These are phyloP conservation scores for Wickerhamiella qilinensis DNA, from an alignment of 805 yeast genomes.

Conservation along the genomic window DNA sequence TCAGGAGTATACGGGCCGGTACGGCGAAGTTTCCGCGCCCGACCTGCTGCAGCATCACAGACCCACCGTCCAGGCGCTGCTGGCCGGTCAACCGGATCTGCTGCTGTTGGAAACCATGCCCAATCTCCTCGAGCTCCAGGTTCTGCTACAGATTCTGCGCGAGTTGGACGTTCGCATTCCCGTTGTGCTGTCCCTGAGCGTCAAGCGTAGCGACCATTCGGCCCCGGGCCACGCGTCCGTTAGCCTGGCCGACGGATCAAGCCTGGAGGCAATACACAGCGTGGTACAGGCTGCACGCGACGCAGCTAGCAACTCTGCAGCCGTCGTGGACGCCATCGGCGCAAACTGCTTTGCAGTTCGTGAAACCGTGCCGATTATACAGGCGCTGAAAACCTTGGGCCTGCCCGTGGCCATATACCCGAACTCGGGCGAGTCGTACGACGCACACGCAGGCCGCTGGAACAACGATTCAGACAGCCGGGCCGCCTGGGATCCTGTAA, in stretches of 20 bases:
- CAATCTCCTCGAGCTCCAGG: conserved; percentile 37
- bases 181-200: conserved; percentile 34
- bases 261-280: not conserved
- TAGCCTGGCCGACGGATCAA: not conserved
- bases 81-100: conserved; percentile 29
- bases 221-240: not conserved
- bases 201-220: conserved; percentile 13
- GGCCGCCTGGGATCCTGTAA: conserved; percentile 27
- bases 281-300: not conserved
- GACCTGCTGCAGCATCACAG: conserved; percentile 35
- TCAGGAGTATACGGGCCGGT: conserved; percentile 59
- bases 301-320: not conserved
- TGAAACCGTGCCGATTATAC: conserved; percentile 27
- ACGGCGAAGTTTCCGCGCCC: conserved; percentile 26
- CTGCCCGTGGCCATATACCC: conserved; percentile 47
- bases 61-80: conserved; percentile 28
- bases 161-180: conserved; percentile 18
- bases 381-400: conserved; percentile 17
- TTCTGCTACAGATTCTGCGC: conserved; percentile 28
- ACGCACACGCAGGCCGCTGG: conserved; percentile 33
- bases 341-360: conserved; percentile 48
- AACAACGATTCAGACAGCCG: conserved; percentile 3
- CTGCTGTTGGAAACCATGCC: conserved; percentile 66
- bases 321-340: conserved; percentile 31
- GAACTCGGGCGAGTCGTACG: conserved; percentile 57